Evolutionary conservation across 2,329 filamentous ascomycete species (phyloP).

Genomic region (Calonectria naviculata): DNA sequence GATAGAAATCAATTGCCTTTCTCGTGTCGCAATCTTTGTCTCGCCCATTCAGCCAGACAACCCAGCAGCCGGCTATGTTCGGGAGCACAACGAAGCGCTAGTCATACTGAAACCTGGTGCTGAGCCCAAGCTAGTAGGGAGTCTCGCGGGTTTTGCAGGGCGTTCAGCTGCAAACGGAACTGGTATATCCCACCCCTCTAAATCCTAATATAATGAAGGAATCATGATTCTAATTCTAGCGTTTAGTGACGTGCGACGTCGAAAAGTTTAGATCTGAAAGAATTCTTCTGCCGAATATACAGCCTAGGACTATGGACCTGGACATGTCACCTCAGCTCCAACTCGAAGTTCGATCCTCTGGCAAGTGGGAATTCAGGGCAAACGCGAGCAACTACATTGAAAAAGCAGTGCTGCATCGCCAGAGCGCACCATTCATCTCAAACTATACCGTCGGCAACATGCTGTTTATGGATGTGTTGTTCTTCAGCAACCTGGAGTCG

Average conservation of each 20-base stretch:
- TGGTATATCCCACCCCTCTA: too few species aligned
- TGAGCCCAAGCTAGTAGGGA: neutral
- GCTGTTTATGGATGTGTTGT: neutral
- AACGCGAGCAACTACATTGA: neutral
- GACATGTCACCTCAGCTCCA: neutral
- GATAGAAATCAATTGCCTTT: neutral
- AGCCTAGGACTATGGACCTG: neutral
- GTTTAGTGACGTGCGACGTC: neutral
- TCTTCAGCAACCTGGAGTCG: neutral
- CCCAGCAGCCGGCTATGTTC: neutral
- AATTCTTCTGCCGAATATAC: neutral
- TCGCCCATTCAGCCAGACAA: neutral
- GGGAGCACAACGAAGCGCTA: neutral
- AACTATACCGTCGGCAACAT: neutral
- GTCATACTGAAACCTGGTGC: neutral
- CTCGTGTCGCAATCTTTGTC: conserved; percentile 1
- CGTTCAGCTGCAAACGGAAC: neutral
- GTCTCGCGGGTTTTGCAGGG: neutral
- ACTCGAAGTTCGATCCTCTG: neutral
- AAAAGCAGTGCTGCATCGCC: neutral
- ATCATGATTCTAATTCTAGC: neutral
- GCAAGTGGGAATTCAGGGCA: neutral
- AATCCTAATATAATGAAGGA: too few species aligned
- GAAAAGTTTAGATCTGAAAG: neutral
- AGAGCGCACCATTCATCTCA: neutral